Conservation (phyloP, 2,329 filamentous ascomycete genomes). For the Sodiomyces alkalinus region DNA sequence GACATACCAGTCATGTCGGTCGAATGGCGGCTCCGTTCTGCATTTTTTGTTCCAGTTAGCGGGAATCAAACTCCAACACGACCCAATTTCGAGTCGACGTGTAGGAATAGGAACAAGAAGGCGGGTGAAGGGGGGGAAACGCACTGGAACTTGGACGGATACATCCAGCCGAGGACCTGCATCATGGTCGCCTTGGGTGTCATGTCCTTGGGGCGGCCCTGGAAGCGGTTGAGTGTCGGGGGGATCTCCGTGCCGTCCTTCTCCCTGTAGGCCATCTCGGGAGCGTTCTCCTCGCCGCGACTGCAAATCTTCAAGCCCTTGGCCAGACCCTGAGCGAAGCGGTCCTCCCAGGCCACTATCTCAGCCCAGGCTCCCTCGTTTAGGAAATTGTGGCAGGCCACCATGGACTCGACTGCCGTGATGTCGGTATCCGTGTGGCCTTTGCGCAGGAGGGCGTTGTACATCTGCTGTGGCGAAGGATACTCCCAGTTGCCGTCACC, state of each 20-base stretch:
- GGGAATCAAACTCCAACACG: not conserved
- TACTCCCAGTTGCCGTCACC: constrained; percentile 85
- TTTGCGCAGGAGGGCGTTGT: constrained; percentile 92
- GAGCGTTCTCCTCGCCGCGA: constrained; percentile 52
- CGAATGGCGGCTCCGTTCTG: constrained; percentile 75
- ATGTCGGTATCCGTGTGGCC: constrained; percentile 89
- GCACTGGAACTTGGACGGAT: constrained; percentile 65
- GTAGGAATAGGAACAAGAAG: not conserved
- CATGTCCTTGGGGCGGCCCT: constrained; percentile 74
- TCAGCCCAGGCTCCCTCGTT: constrained; percentile 97
- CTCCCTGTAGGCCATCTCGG: constrained; percentile 29
- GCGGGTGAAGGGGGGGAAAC: constrained; percentile 14
- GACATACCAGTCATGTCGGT: constrained; percentile 95
- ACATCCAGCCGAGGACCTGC: constrained; percentile 63
- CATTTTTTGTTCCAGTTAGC: not conserved
- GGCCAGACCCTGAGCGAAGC: constrained; percentile 60
- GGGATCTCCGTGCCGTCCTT: constrained; percentile 37
- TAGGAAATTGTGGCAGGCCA: constrained; percentile 92
- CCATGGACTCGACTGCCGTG: constrained; percentile 91
- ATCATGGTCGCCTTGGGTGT: constrained; percentile 85
- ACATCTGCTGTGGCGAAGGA: constrained; percentile 97
- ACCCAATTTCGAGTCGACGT: too few relatives aligned
- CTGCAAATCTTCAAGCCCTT: constrained; percentile 61
- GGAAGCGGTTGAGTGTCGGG: constrained; percentile 72
- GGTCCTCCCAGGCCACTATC: constrained; percentile 83